Conservation (phyloP, 2,329 filamentous ascomycete species). For the Fusarium liriodendri region DNA sequence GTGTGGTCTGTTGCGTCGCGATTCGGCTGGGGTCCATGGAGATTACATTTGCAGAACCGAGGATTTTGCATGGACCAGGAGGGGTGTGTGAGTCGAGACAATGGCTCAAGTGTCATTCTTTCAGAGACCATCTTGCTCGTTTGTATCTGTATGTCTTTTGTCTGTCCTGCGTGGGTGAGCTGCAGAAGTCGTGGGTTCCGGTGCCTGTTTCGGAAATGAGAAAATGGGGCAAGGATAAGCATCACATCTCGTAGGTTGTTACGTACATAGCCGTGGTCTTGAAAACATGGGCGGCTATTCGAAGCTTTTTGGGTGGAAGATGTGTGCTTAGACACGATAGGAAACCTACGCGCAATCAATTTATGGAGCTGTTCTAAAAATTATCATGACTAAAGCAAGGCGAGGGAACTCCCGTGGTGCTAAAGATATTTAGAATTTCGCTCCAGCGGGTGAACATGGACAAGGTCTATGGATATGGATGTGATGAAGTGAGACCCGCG, state of each 20-base stretch:
- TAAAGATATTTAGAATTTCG: slow-evolving; percentile 19
- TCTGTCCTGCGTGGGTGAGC: slow-evolving; percentile 35
- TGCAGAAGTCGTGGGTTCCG: slow-evolving; percentile 29
- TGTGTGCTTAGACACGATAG: neutral
- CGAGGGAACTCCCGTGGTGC: slow-evolving; percentile 32
- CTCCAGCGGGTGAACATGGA: slow-evolving; percentile 4
- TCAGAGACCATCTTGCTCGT: neutral
- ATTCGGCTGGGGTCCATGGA: slow-evolving; percentile 14
- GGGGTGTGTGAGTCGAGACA: slow-evolving; percentile 2
- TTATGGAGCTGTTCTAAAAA: slow-evolving; percentile 15
- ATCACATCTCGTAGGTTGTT: slow-evolving; percentile 6
- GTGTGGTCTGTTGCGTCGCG: slow-evolving; percentile 1
- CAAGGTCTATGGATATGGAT: neutral
- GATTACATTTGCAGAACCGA: slow-evolving; percentile 30
- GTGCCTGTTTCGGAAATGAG: slow-evolving; percentile 18
- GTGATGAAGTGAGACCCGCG: neutral
- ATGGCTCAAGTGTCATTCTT: neutral
- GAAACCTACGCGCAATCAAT: neutral
- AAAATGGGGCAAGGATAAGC: slow-evolving; percentile 14
- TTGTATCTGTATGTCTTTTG: neutral
- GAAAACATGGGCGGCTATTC: slow-evolving; percentile 6
- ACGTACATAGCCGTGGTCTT: neutral
- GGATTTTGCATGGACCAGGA: slow-evolving; percentile 8
- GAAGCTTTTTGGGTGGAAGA: neutral
- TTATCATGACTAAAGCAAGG: slow-evolving; percentile 3